Base-by-base conservation (phyloP, 2,329 filamentous ascomycete genomes). In the Colletotrichum lentis region DNA sequence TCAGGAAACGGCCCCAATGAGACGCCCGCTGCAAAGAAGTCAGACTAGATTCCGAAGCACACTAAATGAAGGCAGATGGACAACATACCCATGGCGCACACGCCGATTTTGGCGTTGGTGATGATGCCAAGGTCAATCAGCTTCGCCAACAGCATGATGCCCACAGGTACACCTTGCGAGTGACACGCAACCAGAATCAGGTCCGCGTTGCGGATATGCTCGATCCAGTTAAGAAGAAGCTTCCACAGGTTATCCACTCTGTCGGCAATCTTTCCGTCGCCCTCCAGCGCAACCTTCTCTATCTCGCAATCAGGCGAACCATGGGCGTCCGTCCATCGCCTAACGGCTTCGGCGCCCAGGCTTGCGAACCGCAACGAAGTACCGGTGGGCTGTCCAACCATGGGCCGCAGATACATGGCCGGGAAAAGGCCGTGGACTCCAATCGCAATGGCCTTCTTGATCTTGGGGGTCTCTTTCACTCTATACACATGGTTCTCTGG, bases 401-500 rank as follows among this genome's bases (percentile, higher is more conserved):
- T 91, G 22, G 91, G 91, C n/a, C 96, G 90, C 43, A 99, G 85
- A 49, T 96, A 87, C 0, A 91, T 88, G 0, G 93, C 93, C 1
- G 96, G 96, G 72, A 98, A 97, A 69, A 97, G 91, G 0, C 96
- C 96, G 77, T 99, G 96, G 1, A 99, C 89, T 46, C 96, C 96
- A 72, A 99, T 97, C 1, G 94, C 94, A 5, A 99, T 85, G 14
- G 96, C 96, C 72, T 91, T 96, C 74, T 88, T 93, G 54, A 98
- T 88, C 71, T 86, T 91, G 1, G 88, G 91, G 0, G 88, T 84
- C 8, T 91, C 87, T 52, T 88, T 89, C 7, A 88, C 80, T 39
- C 93, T 85, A 72, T 88, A 90, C 5, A 97, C 88, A 76, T 97
- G 92, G 57, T 87, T 89, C 18, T 84, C 84, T 3, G 87, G 83